Conservation (phyloP, 208 protist species). For the Wallacemonas sp. region DNA sequence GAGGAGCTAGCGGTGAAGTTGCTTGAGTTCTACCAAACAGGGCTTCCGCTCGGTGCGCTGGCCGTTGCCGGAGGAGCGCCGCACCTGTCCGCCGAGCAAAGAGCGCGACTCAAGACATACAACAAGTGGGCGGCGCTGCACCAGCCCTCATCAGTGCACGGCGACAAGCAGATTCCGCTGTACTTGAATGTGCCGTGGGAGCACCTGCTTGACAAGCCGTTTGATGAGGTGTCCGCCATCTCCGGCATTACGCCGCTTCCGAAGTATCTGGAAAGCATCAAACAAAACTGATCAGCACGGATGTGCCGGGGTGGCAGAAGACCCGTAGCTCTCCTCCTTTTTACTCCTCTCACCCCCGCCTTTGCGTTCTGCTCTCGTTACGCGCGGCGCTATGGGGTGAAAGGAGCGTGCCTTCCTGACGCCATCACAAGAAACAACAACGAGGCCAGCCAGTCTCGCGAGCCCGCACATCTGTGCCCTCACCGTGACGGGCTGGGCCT, state of each 20-base stretch:
- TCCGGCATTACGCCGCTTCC: constrained; percentile 71
- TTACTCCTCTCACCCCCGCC: too few species aligned
- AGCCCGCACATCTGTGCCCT: too few species aligned
- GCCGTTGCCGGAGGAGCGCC: constrained; percentile 62
- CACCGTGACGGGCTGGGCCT: too few species aligned
- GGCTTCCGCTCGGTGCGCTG: constrained; percentile 73
- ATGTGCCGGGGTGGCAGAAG: too few species aligned
- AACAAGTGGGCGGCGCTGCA: constrained; percentile 56
- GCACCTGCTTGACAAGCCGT: constrained; percentile 51
- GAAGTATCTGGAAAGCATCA: constrained; percentile 32
- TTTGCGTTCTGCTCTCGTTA: too few species aligned
- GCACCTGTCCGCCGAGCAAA: constrained; percentile 46
- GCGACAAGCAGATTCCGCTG: constrained; percentile 37
- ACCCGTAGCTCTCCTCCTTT: background rate
- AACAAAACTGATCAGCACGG: background rate
- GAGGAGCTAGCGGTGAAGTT: constrained; percentile 87
- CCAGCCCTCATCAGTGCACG: constrained; percentile 50
- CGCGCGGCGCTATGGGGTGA: too few species aligned
- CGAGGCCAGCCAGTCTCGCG: too few species aligned
- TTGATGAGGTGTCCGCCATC: constrained; percentile 44
- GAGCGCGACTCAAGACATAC: constrained; percentile 43
- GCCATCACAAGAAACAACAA: too few species aligned
- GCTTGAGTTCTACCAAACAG: constrained; percentile 80
- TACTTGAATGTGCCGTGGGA: constrained; percentile 81
- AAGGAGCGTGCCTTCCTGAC: too few species aligned